phyloP scores from a whole-genome alignment of 768 basidiomycete species.

The Xerocomus brunneocitrinus region DNA sequence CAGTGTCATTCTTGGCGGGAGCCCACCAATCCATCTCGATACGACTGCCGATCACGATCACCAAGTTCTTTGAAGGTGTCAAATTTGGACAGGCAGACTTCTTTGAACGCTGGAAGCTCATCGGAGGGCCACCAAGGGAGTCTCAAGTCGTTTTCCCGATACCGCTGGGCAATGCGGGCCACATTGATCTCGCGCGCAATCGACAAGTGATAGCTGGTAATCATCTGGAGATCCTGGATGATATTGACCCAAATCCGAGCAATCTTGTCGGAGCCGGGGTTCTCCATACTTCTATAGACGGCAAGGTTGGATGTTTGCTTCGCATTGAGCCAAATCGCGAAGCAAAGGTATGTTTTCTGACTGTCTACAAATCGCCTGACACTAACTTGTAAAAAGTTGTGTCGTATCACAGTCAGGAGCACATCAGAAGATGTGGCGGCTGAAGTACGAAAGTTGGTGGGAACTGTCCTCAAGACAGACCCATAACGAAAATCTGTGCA shows the following conservation, averaged over 20 bases:
- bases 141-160: constrained; percentile 86
- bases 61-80: constrained; percentile 93
- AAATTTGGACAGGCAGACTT: constrained; percentile 80
- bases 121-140: constrained; percentile 93
- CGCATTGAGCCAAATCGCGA: constrained; percentile 93
- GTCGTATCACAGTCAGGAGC: constrained; percentile 89
- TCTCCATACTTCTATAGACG: constrained; percentile 82
- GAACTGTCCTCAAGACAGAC: constrained; percentile 34
- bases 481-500: constrained; percentile 9
- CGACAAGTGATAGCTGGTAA: constrained; percentile 75
- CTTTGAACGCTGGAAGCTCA: constrained; percentile 97
- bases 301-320: constrained; percentile 93
- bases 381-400: constrained; percentile 52
- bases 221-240: constrained; percentile 70
- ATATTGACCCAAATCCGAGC: constrained; percentile 89
- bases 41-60: constrained; percentile 79
- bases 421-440: constrained; percentile 87
- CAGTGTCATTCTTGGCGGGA: constrained; percentile 88
- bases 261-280: constrained; percentile 97
- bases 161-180: constrained; percentile 55
- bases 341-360: constrained; percentile 65
- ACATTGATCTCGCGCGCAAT: constrained; percentile 71
- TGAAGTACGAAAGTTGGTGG: constrained; percentile 57
- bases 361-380: not conserved
- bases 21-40: constrained; percentile 84